Percentiles rank a stretch among this genome's conserved stretches.
Conservation (phyloP, 1,139 yeast genomes). For the Saccharomycopsis hybrid region DNA sequence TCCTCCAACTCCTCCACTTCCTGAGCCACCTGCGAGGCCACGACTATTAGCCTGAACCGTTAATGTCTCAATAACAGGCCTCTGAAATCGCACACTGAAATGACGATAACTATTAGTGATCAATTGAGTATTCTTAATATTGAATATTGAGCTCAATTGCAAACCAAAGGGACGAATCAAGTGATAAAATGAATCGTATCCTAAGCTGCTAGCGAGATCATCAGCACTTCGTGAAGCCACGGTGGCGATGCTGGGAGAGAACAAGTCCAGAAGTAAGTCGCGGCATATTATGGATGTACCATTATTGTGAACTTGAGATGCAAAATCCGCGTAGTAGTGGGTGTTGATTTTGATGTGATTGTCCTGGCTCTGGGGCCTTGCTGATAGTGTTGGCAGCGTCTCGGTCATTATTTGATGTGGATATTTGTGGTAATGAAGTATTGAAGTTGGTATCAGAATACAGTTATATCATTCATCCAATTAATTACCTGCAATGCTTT, state of each 20-base stretch:
- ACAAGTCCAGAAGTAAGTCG: conserved; percentile 33
- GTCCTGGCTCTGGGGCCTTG: no score
- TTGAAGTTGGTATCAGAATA: no score
- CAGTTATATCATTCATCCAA: no score
- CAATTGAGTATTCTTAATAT: conserved; percentile 34
- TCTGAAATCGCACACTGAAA: conserved; percentile 40
- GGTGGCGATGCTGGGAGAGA: conserved; percentile 53
- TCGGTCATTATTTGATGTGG: no score
- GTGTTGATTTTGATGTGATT: no score
- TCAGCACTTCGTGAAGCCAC: conserved; percentile 49
- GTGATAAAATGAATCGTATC: conserved; percentile 31
- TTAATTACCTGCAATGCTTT: no score
- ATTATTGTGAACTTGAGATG: conserved; percentile 6
- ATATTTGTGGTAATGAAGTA: no score
- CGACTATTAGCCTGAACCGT: conserved; percentile 22
- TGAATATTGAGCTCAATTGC: conserved; percentile 33
- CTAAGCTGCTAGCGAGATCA: conserved; percentile 33
- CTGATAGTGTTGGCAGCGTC: no score
- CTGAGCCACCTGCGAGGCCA: no score
- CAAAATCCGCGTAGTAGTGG: no score
- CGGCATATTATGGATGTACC: conserved; percentile 26
- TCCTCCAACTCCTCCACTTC: neutral
- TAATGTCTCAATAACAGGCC: conserved; percentile 36
- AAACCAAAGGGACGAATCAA: conserved; percentile 39
- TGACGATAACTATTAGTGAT: conserved; percentile 29